Evolutionary conservation across 2,329 filamentous ascomycete species (phyloP).

Genomic region (Colletotrichum sp.): DNA sequence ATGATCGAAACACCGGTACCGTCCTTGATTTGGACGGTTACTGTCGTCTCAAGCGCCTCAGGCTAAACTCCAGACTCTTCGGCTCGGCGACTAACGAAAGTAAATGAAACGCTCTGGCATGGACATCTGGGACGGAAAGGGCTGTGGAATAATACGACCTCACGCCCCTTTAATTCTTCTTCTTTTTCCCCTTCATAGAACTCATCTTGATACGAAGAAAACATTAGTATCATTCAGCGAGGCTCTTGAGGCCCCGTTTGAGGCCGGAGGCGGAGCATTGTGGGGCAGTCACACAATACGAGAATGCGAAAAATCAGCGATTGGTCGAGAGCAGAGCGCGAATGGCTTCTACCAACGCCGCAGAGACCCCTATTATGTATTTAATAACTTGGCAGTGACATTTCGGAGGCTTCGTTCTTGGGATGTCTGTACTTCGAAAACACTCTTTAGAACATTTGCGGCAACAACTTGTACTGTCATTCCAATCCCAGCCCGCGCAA

Average conservation of each 20-base stretch:
- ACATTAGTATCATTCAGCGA: background rate
- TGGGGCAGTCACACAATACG: background rate
- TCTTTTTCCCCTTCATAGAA: no score
- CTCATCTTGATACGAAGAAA: no score
- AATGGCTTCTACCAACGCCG: background rate
- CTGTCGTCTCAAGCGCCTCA: background rate
- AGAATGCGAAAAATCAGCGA: background rate
- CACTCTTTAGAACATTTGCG: fast-evolving
- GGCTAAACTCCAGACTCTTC: no score
- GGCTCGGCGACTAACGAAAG: no score
- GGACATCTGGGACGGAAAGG: no score
- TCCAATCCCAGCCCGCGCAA: fast-evolving
- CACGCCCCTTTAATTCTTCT: no score
- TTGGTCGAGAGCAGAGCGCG: background rate
- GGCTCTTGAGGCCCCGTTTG: background rate
- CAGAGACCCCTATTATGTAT: background rate
- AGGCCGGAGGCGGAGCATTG: background rate
- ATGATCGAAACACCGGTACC: fast-evolving
- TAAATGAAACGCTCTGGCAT: no score
- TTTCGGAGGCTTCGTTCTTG: background rate
- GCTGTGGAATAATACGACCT: no score
- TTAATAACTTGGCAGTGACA: background rate
- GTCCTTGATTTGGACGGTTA: background rate
- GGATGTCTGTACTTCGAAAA: background rate
- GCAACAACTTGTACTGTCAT: background rate